These are phyloP conservation scores for Pachysandra terminalis DNA, from an alignment of 164 flowering plant genomes.

Conservation along the genomic window DNA sequence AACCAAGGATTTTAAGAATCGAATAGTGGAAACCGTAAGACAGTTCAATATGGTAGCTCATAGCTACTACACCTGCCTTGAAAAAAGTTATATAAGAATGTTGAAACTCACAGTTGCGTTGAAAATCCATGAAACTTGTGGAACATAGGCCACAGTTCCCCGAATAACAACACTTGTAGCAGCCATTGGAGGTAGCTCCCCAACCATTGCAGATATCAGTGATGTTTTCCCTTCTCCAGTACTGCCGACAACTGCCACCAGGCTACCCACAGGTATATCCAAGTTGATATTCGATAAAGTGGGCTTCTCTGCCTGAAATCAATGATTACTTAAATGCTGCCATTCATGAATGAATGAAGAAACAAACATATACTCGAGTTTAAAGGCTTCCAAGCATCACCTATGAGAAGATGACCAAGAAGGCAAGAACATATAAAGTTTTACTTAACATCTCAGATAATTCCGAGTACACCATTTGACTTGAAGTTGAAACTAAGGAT, in stretches of 20 bases:
- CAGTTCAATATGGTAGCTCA: neutral
- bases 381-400: conserved; percentile 4
- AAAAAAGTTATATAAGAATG: conserved; percentile 2
- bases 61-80: neutral
- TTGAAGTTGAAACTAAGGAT: too few relatives aligned
- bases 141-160: conserved; percentile 93
- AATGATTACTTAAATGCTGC: neutral
- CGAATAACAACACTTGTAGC: conserved; percentile 63
- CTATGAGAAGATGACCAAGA: conserved; percentile 1
- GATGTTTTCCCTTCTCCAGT: too few relatives aligned
- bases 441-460: neutral
- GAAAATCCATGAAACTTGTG: conserved; percentile 99
- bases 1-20: too few relatives aligned
- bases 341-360: neutral
- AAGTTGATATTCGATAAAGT: too few relatives aligned
- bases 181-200: conserved; percentile 75
- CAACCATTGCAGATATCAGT: conserved; percentile 93
- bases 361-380: conserved; percentile 1
- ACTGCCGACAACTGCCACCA: too few relatives aligned
- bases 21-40: neutral
- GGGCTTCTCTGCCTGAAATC: conserved; percentile 68
- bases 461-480: too few relatives aligned
- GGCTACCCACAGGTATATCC: conserved; percentile 84
- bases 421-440: neutral
- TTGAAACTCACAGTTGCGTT: too few relatives aligned